phyloP scores from a whole-genome alignment of 805 yeast genomes.

The Pichia thaimueangensis region DNA sequence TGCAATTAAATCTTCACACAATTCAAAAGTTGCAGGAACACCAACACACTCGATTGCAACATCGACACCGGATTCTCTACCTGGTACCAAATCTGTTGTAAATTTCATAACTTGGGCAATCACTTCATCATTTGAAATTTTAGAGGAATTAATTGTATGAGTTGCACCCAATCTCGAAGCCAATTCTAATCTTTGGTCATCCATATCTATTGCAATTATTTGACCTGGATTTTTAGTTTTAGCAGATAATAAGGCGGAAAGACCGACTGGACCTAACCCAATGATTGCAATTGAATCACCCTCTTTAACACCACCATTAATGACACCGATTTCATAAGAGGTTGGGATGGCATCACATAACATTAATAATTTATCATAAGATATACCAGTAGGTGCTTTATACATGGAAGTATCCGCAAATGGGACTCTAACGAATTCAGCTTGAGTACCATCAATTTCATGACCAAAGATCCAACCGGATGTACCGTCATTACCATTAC shows the following conservation, averaged over 20 bases:
- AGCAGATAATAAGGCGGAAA: slow-evolving; percentile 54
- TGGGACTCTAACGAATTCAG: slow-evolving; percentile 54
- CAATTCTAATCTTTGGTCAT: slow-evolving; percentile 50
- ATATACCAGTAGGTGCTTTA: slow-evolving; percentile 26
- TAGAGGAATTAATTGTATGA: slow-evolving; percentile 45
- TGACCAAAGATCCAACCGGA: slow-evolving; percentile 53
- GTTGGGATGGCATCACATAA: slow-evolving; percentile 62
- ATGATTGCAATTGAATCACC: slow-evolving; percentile 59
- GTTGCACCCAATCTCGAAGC: slow-evolving; percentile 59
- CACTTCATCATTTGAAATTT: slow-evolving; percentile 33
- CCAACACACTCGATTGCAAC: slow-evolving; percentile 64
- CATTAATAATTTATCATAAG: slow-evolving; percentile 48
- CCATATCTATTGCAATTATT: slow-evolving; percentile 52
- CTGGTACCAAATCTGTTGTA: slow-evolving; percentile 19
- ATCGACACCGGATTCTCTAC: slow-evolving; percentile 46
- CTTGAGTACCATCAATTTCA: slow-evolving; percentile 62
- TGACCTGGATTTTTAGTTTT: slow-evolving; percentile 47
- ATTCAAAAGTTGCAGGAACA: slow-evolving; percentile 52
- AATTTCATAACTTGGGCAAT: slow-evolving; percentile 27
- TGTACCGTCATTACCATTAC: slow-evolving; percentile 34
- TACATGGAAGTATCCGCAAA: slow-evolving; percentile 37
- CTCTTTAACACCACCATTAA: slow-evolving; percentile 43
- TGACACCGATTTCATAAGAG: slow-evolving; percentile 60
- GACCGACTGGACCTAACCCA: slow-evolving; percentile 65
- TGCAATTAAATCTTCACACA: slow-evolving; percentile 48